Evolutionary conservation across 2,329 filamentous ascomycete genomes (phyloP).

Genomic region (Diaporthe nobilis): DNA sequence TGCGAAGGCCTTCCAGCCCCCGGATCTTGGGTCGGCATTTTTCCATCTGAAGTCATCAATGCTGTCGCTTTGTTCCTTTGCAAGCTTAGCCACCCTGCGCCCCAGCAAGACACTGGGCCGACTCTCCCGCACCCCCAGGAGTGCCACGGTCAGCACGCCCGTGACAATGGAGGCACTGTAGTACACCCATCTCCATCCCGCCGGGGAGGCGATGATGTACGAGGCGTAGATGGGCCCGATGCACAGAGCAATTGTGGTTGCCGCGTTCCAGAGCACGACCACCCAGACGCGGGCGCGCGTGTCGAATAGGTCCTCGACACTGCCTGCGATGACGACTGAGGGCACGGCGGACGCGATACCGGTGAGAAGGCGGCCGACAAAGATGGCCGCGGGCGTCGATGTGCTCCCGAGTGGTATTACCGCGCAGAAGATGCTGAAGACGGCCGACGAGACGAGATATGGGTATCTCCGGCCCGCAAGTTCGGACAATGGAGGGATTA

Average conservation of each 20-base stretch:
- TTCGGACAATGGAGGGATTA: conserved; percentile 57
- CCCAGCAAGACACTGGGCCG: conserved; percentile 59
- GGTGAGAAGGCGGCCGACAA: conserved; percentile 58
- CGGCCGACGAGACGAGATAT: conserved; percentile 51
- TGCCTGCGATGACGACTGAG: conserved; percentile 61
- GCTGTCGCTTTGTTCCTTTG: conserved; percentile 13
- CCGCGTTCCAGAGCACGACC: conserved; percentile 60
- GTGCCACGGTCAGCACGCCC: conserved; percentile 50
- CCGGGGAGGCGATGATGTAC: conserved; percentile 49
- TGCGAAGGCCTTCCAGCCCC: conserved; percentile 52
- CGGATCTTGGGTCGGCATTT: conserved; percentile 54
- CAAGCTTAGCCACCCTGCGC: conserved; percentile 42
- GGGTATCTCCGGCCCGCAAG: conserved; percentile 53
- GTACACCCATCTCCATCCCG: conserved; percentile 61
- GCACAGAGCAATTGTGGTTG: conserved; percentile 58
- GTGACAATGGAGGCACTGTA: conserved; percentile 57
- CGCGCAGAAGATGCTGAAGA: conserved; percentile 53
- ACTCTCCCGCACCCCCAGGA: conserved; percentile 57
- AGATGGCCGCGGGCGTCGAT: conserved; percentile 45
- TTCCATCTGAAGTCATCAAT: conserved; percentile 46
- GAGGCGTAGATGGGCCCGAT: conserved; percentile 60
- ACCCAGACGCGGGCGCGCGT: conserved; percentile 60
- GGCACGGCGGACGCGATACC: conserved; percentile 63
- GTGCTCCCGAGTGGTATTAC: conserved; percentile 53
- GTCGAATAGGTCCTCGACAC: conserved; percentile 65